Evolutionary conservation across 2,329 filamentous ascomycete genomes (phyloP).

Genomic region (Diaporthe amygdali): DNA sequence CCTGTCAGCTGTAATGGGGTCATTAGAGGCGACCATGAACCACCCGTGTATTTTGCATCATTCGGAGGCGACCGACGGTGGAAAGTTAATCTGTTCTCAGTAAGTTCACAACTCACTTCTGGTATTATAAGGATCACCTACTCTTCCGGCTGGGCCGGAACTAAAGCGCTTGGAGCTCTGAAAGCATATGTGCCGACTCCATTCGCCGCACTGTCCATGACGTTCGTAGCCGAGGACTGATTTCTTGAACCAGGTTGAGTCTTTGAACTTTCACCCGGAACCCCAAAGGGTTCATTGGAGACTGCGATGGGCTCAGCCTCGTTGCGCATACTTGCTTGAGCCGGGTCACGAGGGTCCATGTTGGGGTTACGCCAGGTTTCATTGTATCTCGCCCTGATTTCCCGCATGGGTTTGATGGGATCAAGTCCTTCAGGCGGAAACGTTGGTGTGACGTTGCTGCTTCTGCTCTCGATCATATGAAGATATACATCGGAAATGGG

Average conservation of each 20-base stretch:
- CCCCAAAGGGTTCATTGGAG: not conserved
- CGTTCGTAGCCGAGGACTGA: not conserved
- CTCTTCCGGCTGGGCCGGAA: not conserved
- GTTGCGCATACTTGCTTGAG: not conserved
- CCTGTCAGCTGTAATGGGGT: not conserved
- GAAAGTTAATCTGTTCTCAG: not conserved
- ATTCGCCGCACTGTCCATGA: not conserved
- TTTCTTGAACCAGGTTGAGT: not conserved
- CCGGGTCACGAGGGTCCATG: not conserved
- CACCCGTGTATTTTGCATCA: not conserved
- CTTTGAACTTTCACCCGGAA: not conserved
- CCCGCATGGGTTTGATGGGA: not conserved
- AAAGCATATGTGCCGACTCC: not conserved
- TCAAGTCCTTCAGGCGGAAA: not conserved
- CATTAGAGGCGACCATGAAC: not conserved
- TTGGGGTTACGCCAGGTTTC: not conserved
- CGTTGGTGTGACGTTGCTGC: not conserved
- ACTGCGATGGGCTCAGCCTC: not conserved
- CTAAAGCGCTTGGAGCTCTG: not conserved
- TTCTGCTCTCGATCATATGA: not conserved
- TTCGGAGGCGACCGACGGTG: not conserved
- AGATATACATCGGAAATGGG: not conserved
- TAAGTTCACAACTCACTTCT: not conserved
- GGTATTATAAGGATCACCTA: not conserved
- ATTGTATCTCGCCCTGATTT: not conserved